Percentiles rank a stretch among this genome's conserved stretches.
These are phyloP conservation scores for Dryas octopetala DNA, from an alignment of 306 rosid species.

Conservation along the genomic window DNA sequence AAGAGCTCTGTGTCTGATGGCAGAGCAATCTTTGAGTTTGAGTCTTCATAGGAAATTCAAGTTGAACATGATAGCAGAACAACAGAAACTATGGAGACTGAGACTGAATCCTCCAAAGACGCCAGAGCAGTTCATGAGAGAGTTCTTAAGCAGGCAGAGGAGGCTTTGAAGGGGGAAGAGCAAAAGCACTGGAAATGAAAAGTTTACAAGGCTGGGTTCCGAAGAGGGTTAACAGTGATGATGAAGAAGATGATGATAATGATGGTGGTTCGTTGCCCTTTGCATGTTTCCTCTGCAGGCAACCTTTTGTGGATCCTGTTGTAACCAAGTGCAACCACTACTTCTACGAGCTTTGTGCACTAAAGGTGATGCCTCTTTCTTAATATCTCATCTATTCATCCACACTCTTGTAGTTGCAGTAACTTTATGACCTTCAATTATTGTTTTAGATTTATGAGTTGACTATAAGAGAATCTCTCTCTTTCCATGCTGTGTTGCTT, in stretches of 20 bases:
- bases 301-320: conserved; percentile 83
- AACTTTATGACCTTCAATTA: not conserved
- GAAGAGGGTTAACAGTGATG: conserved; percentile 66
- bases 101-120: no score
- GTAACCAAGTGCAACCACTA: conserved; percentile 78
- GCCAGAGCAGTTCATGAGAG: conserved; percentile 77
- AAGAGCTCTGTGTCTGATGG: no score
- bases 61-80: no score
- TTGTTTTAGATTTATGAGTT: not conserved
- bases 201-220: conserved; percentile 74
- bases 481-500: not conserved
- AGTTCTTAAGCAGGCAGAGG: conserved; percentile 64
- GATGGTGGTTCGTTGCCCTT: conserved; percentile 17
- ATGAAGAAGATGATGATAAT: conserved; percentile 35
- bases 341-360: conserved; percentile 84
- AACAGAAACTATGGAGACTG: no score
- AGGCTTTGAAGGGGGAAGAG: conserved; percentile 56
- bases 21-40: no score
- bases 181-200: conserved; percentile 43
- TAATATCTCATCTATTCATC: not conserved
- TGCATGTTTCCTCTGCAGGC: conserved; percentile 2
- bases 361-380: conserved; percentile 50
- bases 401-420: not conserved
- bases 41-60: no score
- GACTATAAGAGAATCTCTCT: not conserved